These are phyloP conservation scores for Colletotrichum caudatum DNA, from an alignment of 2,329 filamentous ascomycete species.

Conservation along the genomic window DNA sequence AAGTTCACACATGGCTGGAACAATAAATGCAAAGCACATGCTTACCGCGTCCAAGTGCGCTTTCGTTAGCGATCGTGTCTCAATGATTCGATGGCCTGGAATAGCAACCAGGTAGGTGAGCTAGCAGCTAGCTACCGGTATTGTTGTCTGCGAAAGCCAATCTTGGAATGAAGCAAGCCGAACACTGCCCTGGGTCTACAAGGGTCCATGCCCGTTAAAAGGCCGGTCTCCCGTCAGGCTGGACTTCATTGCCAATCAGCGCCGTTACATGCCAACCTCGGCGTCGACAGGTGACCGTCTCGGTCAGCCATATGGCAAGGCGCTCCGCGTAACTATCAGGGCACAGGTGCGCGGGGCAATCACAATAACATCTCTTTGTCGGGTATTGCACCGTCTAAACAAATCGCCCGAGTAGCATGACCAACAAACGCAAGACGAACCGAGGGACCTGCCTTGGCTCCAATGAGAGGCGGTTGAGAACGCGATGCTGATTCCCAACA, in stretches of 20 bases:
- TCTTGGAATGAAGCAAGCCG: background rate
- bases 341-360: background rate
- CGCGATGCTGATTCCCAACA: background rate
- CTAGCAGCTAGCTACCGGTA: background rate
- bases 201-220: background rate
- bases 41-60: conserved; percentile 8
- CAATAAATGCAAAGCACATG: conserved; percentile 37
- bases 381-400: background rate
- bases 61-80: conserved; percentile 17
- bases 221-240: background rate
- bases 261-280: background rate
- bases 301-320: background rate
- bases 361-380: too few species aligned
- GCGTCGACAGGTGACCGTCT: background rate
- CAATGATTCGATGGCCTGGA: conserved; percentile 6
- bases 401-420: background rate
- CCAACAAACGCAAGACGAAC: background rate
- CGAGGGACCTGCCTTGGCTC: background rate
- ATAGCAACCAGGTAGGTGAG: conserved; percentile 1
- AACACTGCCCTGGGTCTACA: background rate
- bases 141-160: background rate
- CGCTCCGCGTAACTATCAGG: background rate
- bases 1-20: conserved; percentile 15
- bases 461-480: conserved; percentile 1
- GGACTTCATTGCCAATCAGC: background rate